Evolutionary conservation across 1,139 yeast species (phyloP).

Genomic region (Taphrina betulina): DNA sequence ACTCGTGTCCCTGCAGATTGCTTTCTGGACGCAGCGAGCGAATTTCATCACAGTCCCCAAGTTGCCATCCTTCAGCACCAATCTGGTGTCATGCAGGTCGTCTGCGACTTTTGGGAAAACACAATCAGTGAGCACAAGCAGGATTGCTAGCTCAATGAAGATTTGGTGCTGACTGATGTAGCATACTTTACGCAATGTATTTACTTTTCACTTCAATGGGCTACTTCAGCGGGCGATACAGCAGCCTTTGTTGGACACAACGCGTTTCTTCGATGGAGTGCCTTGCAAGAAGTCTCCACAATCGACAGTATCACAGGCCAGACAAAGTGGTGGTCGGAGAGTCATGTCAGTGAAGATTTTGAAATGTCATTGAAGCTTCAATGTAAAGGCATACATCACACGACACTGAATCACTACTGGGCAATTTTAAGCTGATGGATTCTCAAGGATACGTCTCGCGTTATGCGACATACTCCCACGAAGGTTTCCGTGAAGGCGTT

Average conservation of each 20-base stretch:
- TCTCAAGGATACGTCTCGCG: conserved; percentile 35
- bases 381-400: conserved; percentile 9
- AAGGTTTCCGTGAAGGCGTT: conserved; percentile 37
- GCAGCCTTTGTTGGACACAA: conserved; percentile 38
- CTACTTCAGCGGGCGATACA: conserved; percentile 36
- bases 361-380: conserved; percentile 37
- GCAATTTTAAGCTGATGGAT: too few species aligned
- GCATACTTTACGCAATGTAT: conserved; percentile 37
- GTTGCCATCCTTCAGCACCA: conserved; percentile 36
- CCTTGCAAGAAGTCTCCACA: conserved; percentile 32
- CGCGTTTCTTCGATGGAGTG: conserved; percentile 37
- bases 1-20: conserved; percentile 37
- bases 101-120: conserved; percentile 36
- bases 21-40: conserved; percentile 37
- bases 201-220: conserved; percentile 36
- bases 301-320: conserved; percentile 35
- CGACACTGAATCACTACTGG: not conserved
- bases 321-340: conserved; percentile 37
- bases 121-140: conserved; percentile 30
- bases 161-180: conserved; percentile 28
- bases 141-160: too few species aligned
- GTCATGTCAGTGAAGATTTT: conserved; percentile 37
- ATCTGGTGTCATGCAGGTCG: conserved; percentile 37
- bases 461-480: conserved; percentile 34
- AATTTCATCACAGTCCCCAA: conserved; percentile 35